These are phyloP conservation scores for Polygonum aviculare DNA, from an alignment of 148 eudicot genomes.

Conservation along the genomic window DNA sequence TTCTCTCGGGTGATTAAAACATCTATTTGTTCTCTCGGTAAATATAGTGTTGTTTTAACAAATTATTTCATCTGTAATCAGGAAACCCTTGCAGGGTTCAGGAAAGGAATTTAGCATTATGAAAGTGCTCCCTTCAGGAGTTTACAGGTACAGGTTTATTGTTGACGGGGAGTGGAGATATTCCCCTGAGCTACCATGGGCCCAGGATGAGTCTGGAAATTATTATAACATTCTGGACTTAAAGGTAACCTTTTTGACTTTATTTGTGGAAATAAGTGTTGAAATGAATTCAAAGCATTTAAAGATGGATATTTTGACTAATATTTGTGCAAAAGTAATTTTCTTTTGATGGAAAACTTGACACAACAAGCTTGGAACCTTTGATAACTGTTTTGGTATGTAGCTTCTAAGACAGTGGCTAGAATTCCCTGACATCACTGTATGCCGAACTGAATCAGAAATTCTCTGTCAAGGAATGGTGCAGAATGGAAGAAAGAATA, in stretches of 20 bases:
- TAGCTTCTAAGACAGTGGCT: neutral
- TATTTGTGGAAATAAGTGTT: neutral
- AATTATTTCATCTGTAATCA: conserved; percentile 18
- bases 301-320: neutral
- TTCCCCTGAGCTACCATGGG: conserved; percentile 62
- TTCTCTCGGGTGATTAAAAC: neutral
- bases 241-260: conserved; percentile 34
- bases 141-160: conserved; percentile 70
- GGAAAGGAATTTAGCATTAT: conserved; percentile 72
- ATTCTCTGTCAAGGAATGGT: neutral
- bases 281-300: neutral
- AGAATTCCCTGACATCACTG: neutral
- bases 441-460: neutral
- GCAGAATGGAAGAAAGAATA: neutral
- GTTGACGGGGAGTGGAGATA: conserved; percentile 72
- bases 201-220: conserved; percentile 69
- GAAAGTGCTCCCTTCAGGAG: conserved; percentile 87
- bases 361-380: neutral
- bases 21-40: neutral
- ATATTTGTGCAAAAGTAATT: neutral
- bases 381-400: neutral
- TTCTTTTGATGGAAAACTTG: neutral
- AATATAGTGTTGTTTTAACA: neutral
- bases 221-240: conserved; percentile 65
- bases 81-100: conserved; percentile 64